A percentile compares a stretch with the other conserved stretches of the same genome.
phyloP scores from a whole-genome alignment of 2,329 filamentous ascomycete genomes.

The Penicillium concentricum region DNA sequence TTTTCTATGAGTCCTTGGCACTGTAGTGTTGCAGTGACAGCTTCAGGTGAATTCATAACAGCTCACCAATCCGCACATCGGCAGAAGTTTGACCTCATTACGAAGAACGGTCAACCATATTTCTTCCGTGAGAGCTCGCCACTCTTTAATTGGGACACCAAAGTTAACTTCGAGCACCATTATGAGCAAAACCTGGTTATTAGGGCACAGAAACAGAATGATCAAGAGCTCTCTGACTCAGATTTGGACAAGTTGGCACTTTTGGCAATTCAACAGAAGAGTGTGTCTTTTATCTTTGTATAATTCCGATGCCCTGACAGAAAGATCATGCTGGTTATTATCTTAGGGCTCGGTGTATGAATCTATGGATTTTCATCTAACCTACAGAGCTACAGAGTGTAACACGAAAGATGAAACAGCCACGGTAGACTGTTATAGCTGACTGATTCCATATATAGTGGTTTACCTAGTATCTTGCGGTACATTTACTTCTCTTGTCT shows the following conservation, averaged over 20 bases:
- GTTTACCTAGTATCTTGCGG: neutral
- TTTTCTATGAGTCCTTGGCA: conserved; percentile 12
- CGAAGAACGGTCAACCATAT: neutral
- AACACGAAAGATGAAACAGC: neutral
- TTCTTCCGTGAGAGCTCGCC: conserved; percentile 9
- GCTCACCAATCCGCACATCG: conserved; percentile 6
- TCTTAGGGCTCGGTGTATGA: neutral
- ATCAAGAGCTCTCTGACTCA: neutral
- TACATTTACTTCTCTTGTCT: neutral
- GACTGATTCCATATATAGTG: neutral
- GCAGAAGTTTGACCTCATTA: conserved; percentile 2
- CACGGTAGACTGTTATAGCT: neutral
- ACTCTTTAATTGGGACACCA: neutral
- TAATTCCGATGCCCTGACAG: neutral
- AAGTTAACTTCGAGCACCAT: conserved; percentile 2
- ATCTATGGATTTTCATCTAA: neutral
- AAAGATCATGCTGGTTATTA: too few species aligned
- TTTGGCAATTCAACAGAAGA: conserved; percentile 2
- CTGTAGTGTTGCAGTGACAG: conserved; percentile 7
- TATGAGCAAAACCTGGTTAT: conserved; percentile 2
- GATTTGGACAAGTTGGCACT: conserved; percentile 9
- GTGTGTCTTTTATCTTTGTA: neutral
- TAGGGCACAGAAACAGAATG: neutral
- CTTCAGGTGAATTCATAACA: conserved; percentile 2
- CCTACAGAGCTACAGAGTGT: neutral